Conservation (phyloP, 208 protist species). For the Willaertia magna region DNA sequence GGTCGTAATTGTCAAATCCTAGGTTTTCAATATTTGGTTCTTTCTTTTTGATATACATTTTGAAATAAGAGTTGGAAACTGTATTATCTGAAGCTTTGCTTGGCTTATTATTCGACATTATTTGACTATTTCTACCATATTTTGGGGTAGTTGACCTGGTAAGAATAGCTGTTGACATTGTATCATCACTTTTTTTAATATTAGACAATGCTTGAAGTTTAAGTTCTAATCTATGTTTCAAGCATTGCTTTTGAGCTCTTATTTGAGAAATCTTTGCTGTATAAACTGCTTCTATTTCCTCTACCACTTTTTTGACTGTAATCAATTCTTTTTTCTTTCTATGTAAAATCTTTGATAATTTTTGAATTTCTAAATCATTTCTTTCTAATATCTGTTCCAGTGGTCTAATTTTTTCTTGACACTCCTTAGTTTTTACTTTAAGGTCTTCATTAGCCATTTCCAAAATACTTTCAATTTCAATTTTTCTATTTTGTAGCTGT, state of each 20-base stretch:
- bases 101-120: too few species aligned
- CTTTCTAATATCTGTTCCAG: background rate
- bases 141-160: background rate
- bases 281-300: background rate
- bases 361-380: background rate
- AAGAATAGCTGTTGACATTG: background rate
- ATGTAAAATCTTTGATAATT: background rate
- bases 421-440: background rate
- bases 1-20: background rate
- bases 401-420: background rate
- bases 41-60: background rate
- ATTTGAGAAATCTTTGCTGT: background rate
- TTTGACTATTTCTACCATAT: too few species aligned
- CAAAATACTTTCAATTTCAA: background rate
- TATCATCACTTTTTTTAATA: background rate
- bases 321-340: background rate
- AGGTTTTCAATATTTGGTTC: too few species aligned
- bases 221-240: slow-evolving; percentile 1
- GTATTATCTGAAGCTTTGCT: background rate
- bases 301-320: background rate
- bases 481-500: background rate
- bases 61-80: background rate
- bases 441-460: background rate
- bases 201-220: background rate
- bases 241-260: background rate